phyloP scores from a whole-genome alignment of 805 yeast genomes.

The Ogataea saltuana region DNA sequence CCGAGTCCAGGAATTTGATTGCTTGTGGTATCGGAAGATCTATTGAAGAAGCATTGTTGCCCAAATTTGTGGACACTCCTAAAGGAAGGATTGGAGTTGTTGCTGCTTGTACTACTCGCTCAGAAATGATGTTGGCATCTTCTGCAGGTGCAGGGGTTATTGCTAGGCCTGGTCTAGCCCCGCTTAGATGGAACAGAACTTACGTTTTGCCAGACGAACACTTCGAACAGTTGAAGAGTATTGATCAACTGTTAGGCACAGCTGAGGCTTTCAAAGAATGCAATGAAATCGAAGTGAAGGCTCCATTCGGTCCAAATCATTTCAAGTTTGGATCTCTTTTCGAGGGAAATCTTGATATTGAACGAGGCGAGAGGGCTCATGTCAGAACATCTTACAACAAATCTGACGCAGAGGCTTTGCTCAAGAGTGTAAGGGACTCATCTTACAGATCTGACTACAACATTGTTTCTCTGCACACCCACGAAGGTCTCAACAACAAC shows the following conservation, averaged over 20 bases:
- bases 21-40: conserved; percentile 33
- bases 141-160: conserved; percentile 30
- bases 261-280: conserved; percentile 32
- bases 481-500: conserved; percentile 34
- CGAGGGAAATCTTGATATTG: conserved; percentile 31
- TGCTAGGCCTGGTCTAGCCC: conserved; percentile 32
- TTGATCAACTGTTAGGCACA: conserved; percentile 33
- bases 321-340: conserved; percentile 32
- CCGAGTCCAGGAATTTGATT: conserved; percentile 26
- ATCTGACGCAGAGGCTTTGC: conserved; percentile 24
- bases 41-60: conserved; percentile 27
- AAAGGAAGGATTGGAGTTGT: conserved; percentile 32
- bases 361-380: conserved; percentile 29
- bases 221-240: conserved; percentile 27
- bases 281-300: conserved; percentile 34
- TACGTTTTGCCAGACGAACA: conserved; percentile 31
- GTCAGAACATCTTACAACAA: conserved; percentile 28
- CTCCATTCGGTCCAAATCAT: conserved; percentile 25
- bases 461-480: conserved; percentile 31
- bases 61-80: conserved; percentile 29
- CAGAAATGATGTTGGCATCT: conserved; percentile 31
- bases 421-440: conserved; percentile 28
- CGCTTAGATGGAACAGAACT: conserved; percentile 31
- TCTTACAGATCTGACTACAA: conserved; percentile 31
- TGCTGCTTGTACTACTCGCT: conserved; percentile 28